phyloP scores from a whole-genome alignment of 371 early-diverging fungal genomes.

The Circinella umbellata region DNA sequence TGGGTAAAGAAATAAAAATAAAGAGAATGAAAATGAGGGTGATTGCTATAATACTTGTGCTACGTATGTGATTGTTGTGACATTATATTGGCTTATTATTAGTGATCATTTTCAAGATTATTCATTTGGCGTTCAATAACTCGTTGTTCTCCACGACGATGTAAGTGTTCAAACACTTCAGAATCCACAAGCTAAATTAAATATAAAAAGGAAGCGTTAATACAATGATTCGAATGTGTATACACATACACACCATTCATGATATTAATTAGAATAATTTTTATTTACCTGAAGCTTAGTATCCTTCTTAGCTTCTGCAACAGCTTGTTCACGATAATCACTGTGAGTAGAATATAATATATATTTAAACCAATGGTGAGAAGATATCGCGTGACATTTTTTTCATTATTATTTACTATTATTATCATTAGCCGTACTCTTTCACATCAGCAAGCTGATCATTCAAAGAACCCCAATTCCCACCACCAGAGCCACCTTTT shows the following conservation, averaged over 20 bases:
- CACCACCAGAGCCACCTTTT: slow-evolving; percentile 20
- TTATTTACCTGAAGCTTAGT: slow-evolving; percentile 18
- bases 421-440: slow-evolving; percentile 13
- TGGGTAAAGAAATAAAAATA: no score
- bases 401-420: neutral
- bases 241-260: no score
- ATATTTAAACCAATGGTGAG: neutral
- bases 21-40: no score
- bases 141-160: slow-evolving; percentile 13
- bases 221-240: no score
- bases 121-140: slow-evolving; percentile 1
- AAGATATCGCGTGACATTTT: neutral
- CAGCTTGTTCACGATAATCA: slow-evolving; percentile 5
- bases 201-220: no score
- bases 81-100: neutral
- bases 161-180: slow-evolving; percentile 17
- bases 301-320: neutral
- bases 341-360: neutral
- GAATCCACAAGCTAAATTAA: slow-evolving; percentile 22
- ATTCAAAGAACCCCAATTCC: slow-evolving; percentile 20
- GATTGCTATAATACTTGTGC: no score
- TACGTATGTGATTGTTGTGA: no score
- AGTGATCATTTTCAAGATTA: slow-evolving; percentile 1
- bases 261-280: no score
- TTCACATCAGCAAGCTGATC: slow-evolving; percentile 19